Percentiles rank a stretch among this genome's conserved stretches.
phyloP scores from a whole-genome alignment of 129 eudicot species.

The Artemisia argyi region DNA sequence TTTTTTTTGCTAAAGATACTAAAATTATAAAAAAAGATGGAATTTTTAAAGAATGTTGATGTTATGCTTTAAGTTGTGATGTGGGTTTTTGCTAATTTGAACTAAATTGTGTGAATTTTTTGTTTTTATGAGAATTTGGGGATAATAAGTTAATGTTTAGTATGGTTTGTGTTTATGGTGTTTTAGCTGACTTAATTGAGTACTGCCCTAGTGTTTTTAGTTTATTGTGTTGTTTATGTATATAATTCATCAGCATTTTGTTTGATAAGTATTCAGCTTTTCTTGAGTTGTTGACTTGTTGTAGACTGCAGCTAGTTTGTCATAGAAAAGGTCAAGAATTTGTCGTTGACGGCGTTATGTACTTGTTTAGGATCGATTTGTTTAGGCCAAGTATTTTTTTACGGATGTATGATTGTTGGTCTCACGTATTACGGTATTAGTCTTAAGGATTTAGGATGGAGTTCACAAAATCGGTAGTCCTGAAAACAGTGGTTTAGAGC shows the following conservation, averaged over 20 bases:
- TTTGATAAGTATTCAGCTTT: constrained; percentile 10
- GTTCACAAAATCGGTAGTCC: background rate
- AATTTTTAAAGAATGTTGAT: constrained; percentile 4
- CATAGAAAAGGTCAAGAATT: background rate
- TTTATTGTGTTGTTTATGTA: constrained; percentile 3
- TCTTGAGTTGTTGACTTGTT: constrained; percentile 7
- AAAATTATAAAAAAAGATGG: background rate
- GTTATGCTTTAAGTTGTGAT: constrained; percentile 10
- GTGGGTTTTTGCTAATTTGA: constrained; percentile 17
- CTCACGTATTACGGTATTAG: background rate
- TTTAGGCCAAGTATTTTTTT: no score
- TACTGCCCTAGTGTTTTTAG: constrained; percentile 1
- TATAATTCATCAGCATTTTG: constrained; percentile 15
- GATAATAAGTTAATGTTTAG: background rate
- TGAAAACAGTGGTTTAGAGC: constrained; percentile 8
- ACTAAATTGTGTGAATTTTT: constrained; percentile 17
- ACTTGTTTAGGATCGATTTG: no score
- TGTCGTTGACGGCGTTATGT: constrained; percentile 4
- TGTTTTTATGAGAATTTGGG: constrained; percentile 26
- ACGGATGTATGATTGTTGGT: no score
- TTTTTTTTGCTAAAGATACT: background rate
- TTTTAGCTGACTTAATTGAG: constrained; percentile 2
- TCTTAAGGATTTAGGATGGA: background rate
- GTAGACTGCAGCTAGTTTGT: constrained; percentile 1
- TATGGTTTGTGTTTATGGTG: background rate